Base-by-base conservation (phyloP, 192 early-diverging fungal species). In the Podila clonocystis region DNA sequence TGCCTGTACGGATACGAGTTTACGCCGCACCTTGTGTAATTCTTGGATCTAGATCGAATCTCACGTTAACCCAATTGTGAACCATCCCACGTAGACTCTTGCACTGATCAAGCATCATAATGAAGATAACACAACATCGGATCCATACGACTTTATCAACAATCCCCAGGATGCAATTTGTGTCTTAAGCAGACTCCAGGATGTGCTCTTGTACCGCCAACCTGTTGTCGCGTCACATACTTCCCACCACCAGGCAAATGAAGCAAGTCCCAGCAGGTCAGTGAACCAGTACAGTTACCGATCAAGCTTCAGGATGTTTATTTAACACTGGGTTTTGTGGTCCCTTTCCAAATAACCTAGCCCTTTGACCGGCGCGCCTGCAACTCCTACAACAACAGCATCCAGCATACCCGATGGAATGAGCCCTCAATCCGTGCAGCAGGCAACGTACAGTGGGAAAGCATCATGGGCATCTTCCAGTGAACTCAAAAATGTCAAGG, bases 401-500 rank as follows among this genome's bases (percentile, higher is more conserved):
- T 41, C 60, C 8, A 34, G 20, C 0, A 74, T 86, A 33, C 89
- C 92, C 2, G 83, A 86, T 29, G 93, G 93, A 5, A 66, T 95
- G 29, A 88, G 85, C 62, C 84, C 68, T 48, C 63, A 71, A 13
- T 87, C 88, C 1, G 72, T 93, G 9, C 73, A 83, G 5, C 85
- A 87, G 52, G 72, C 95, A 11, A 94, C 95, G 0, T 93, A 95
- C 73, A 85, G 88, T 29, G 88, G 89, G 22, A 97, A 95, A 67
- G 92, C 91, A 19, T 15, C 74, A 15, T 98, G 95, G 95, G 65
- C 72, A n/a, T 62, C 31, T 4, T 55, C 67, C 4, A 70, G 52
- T 31, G 72, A 65, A 19, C 73, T 86, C 48, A 82, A 70, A 50
- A 63, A 67, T 33, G 63, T 85, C 15, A 84, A 85, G 78, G 82